A percentile compares a stretch with the other conserved stretches of the same genome.
Evolutionary conservation across 768 basidiomycete species (phyloP).

Genomic region (Russula vinacea): DNA sequence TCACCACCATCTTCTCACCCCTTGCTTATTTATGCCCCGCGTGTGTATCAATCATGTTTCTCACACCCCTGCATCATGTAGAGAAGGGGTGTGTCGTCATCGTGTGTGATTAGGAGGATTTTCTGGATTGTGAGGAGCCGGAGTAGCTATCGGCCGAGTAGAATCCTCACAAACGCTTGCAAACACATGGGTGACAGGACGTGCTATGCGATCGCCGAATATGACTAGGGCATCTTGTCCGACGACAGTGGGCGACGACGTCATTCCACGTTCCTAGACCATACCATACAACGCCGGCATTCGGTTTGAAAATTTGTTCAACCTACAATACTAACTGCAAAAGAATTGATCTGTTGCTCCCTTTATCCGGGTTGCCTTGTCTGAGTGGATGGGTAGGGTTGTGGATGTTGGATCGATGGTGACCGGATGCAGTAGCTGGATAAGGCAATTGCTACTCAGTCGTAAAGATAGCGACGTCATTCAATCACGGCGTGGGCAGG

Average conservation of each 20-base stretch:
- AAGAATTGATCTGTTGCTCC: background rate
- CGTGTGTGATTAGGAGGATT: background rate
- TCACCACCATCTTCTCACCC: background rate
- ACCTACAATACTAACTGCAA: background rate
- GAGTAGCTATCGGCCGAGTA: conserved; percentile 4
- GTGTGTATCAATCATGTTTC: background rate
- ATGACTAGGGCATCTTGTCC: conserved; percentile 1
- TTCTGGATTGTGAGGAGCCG: background rate
- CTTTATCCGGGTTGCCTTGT: background rate
- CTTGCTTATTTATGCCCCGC: background rate
- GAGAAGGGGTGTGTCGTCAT: background rate
- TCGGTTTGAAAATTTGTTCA: background rate
- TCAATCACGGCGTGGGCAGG: background rate
- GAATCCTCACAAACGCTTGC: background rate
- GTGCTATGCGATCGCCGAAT: conserved; percentile 1
- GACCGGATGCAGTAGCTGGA: conserved; percentile 6
- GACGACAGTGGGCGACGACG: conserved; percentile 8
- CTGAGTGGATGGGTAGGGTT: background rate
- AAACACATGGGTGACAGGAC: background rate
- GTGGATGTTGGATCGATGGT: conserved; percentile 3
- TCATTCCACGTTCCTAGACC: conserved; percentile 21
- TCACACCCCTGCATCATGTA: background rate
- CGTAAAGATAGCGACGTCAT: conserved; percentile 18
- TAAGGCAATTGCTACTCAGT: conserved; percentile 1
- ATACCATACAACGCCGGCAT: conserved; percentile 10